Conservation (phyloP, 805 yeast genomes). For the Blastobotrys attinorum region DNA sequence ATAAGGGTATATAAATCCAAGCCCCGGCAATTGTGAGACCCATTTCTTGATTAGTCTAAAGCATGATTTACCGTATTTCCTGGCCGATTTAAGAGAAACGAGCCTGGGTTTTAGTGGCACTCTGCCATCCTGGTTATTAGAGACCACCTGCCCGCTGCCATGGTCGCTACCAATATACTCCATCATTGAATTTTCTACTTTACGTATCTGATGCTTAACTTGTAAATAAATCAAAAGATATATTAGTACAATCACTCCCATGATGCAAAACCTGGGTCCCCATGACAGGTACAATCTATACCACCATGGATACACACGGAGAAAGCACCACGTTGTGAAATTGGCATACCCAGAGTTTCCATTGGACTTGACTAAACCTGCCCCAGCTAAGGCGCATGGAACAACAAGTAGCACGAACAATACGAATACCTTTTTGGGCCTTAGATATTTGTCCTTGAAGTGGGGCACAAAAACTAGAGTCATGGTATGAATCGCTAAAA, state of each 20-base stretch:
- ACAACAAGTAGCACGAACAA: slow-evolving; percentile 40
- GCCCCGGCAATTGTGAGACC: slow-evolving; percentile 10
- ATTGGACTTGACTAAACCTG: not conserved
- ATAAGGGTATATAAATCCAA: slow-evolving; percentile 8
- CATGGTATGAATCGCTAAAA: slow-evolving; percentile 76
- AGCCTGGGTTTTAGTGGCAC: too few relatives aligned
- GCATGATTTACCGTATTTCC: too few relatives aligned
- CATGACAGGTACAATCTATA: slow-evolving; percentile 64
- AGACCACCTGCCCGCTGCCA: too few relatives aligned
- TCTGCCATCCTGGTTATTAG: too few relatives aligned
- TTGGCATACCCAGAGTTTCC: slow-evolving; percentile 40
- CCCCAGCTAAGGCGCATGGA: not conserved
- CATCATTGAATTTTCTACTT: slow-evolving; percentile 3
- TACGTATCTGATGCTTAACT: slow-evolving; percentile 32
- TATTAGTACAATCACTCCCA: slow-evolving; percentile 50
- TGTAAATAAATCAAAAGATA: slow-evolving; percentile 65
- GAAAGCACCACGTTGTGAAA: slow-evolving; percentile 65
- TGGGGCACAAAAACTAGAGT: slow-evolving; percentile 52
- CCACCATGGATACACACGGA: slow-evolving; percentile 66
- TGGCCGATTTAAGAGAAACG: not conserved
- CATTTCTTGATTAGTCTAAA: not conserved
- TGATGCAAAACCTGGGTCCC: slow-evolving; percentile 68
- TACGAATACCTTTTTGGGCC: slow-evolving; percentile 24
- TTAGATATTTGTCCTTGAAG: slow-evolving; percentile 14
- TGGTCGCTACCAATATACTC: too few relatives aligned